A percentile compares a stretch with the other conserved stretches of the same genome.
These are phyloP conservation scores for Barbatosphaeria neglecta DNA, from an alignment of 495 filamentous ascomycete genomes.

Conservation along the genomic window DNA sequence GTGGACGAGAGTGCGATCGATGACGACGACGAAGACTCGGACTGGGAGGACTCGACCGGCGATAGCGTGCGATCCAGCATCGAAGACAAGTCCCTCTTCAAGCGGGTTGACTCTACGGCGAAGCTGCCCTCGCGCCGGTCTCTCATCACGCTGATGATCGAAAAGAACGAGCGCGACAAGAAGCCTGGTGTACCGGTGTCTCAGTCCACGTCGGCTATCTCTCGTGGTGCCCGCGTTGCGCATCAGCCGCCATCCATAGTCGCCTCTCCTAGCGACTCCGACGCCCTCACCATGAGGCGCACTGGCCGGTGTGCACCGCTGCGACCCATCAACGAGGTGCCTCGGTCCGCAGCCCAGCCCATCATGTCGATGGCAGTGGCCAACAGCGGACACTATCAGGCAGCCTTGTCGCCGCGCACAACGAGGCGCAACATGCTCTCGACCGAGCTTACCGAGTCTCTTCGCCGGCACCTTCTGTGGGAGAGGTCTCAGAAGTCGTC, in stretches of 20 bases:
- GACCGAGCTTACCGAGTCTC: slow-evolving; percentile 58
- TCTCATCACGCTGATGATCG: slow-evolving; percentile 80
- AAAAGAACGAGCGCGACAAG: slow-evolving; percentile 50
- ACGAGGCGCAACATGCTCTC: slow-evolving; percentile 95
- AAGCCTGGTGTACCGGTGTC: slow-evolving; percentile 56
- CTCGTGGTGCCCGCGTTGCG: slow-evolving; percentile 47
- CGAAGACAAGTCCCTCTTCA: slow-evolving; percentile 69
- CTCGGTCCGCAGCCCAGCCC: slow-evolving; percentile 61
- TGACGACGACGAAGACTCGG: slow-evolving; percentile 75
- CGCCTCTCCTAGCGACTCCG: slow-evolving; percentile 56
- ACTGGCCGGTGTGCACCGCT: slow-evolving; percentile 28
- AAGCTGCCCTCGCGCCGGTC: slow-evolving; percentile 80
- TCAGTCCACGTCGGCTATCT: slow-evolving; percentile 69
- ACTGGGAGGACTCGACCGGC: slow-evolving; percentile 90
- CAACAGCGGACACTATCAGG: slow-evolving; percentile 50
- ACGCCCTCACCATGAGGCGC: slow-evolving; percentile 59
- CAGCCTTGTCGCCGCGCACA: slow-evolving; percentile 72
- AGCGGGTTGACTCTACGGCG: slow-evolving; percentile 78
- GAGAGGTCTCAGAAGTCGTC: slow-evolving; percentile 53
- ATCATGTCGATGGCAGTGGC: slow-evolving; percentile 75
- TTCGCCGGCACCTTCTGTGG: slow-evolving; percentile 25
- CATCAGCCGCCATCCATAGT: slow-evolving; percentile 59
- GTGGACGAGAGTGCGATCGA: slow-evolving; percentile 77
- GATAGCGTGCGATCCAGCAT: slow-evolving; percentile 72
- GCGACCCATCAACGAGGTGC: slow-evolving; percentile 52